Base-by-base conservation (phyloP, 129 eudicot genomes). In the Flaveria trinervia region DNA sequence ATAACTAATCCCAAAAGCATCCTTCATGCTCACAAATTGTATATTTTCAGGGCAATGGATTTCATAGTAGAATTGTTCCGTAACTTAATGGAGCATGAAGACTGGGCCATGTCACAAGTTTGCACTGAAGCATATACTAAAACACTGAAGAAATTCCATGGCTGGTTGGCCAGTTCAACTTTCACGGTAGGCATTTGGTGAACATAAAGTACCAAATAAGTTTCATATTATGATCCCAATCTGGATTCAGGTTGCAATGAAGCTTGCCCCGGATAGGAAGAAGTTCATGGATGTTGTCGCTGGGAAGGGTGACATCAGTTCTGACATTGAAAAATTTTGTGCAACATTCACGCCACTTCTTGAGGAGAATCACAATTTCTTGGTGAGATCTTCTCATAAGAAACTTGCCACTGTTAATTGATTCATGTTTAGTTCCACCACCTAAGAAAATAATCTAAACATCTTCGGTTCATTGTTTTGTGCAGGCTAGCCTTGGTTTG, bases 261-360 rank as follows among this genome's bases (percentile, higher is more conserved):
- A 90, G 89, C 90, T 93, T 78, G 98, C 88, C 28, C 98, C 98
- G 14, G 98, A 93, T 61, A 93, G 97, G 87, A 93, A 88, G 81
- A 93, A 85, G 87, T 90, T 93, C 78, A 87, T 93, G 88, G 97
- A 87, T 79, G 91, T 93, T 54, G 64, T 93, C 55, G 97, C 90
- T 7, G 81, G 81, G 50, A 75, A 72, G 17, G 97, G 78, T 17
- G 84, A 87, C 64, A 80, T 85, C 50, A 61, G 83, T 30, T 79
- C 74, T 15, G 98, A 93, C 72, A 89, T 93, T 67, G 86, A 87
- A 65, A 82, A 85, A 13, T 93, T 93, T 65, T 85, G 88, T 77
- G 56, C 85, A 28, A 76, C 82, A 23, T 93, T 93, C 72, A 83
- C 97, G 12, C 98, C 97, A 1, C 56, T 87, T 52, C 89, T 93